Evolutionary conservation across 2,329 filamentous ascomycete species (phyloP), one percentile per base, ranked within the genome.

Genomic region (Claviceps sp.): DNA sequence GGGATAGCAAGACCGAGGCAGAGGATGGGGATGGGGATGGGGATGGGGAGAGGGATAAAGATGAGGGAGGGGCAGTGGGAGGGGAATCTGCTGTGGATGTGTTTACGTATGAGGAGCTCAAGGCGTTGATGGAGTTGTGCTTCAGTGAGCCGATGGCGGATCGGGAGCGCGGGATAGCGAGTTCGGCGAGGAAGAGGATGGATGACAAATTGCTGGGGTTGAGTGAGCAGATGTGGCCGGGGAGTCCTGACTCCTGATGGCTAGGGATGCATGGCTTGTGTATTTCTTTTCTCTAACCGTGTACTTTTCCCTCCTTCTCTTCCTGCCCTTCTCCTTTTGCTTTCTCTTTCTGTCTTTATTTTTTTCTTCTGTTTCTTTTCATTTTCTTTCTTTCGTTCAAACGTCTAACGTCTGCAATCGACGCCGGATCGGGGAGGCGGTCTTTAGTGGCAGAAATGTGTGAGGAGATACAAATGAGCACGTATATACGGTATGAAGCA

Each of bases 171-270:
- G 83, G 86, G 36, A 78, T 86, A 52, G 77, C 76, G 45, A 74
- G 80, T 22, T 77, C 79, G 53, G 85, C 85, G 3, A 82, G 79
- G 71, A 74, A 85, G 62, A 76, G 78, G 61, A 76, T 88, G 75
- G 82, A 79, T 52, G 84, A 87, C 60, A 82, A 84, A 70, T 65
- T 86, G 60, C 66, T 86, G 54, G 78, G 77, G 59, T 69, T 90
- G 59, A 85, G 81, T 60, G 85, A 89, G 71, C 75, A 82, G 59
- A 80, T 86, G 78, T 87, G 80, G 81, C 77, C 29, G 29, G 29
- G 29, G 2, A 83, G 66, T n/a, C n/a, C n/a, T n/a, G n/a, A n/a
- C n/a, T 74, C 58, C 36, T 59, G 50, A 59, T 46, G 48, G 38
- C 22, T 52, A 23, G 23, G 43, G 13, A 29, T 23, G 5, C 3